Percentiles rank a stretch among this genome's conserved stretches.
These are phyloP conservation scores for Teunomyces lycoperdinae DNA, from an alignment of 805 yeast genomes.

Conservation along the genomic window DNA sequence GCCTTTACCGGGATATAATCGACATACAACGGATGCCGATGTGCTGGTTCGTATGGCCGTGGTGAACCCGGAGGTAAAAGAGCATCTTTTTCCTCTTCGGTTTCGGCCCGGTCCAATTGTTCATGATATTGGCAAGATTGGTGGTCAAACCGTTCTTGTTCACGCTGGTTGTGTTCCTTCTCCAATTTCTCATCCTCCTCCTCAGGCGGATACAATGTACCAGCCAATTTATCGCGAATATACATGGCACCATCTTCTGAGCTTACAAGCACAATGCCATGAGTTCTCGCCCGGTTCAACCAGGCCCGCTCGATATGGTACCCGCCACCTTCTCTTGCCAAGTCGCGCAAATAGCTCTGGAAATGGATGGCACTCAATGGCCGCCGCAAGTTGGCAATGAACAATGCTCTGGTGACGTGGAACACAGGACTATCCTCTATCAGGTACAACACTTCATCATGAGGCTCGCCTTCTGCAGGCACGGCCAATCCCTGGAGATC, in stretches of 20 bases:
- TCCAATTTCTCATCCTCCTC: conserved; percentile 21
- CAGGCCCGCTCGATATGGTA: conserved; percentile 42
- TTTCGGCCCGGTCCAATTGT: conserved; percentile 14
- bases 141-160: conserved; percentile 18
- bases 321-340: conserved; percentile 21
- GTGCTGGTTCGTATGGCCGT: conserved; percentile 10
- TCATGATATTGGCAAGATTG: conserved; percentile 10
- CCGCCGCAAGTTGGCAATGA: conserved; percentile 42
- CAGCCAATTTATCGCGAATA: conserved; percentile 33
- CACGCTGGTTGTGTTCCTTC: conserved; percentile 15
- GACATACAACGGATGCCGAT: conserved; percentile 30
- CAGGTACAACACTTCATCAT: conserved; percentile 33
- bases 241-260: conserved; percentile 39
- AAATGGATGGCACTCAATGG: conserved; percentile 39
- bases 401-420: conserved; percentile 41
- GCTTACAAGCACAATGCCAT: conserved; percentile 40
- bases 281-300: conserved; percentile 41
- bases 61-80: conserved; percentile 16
- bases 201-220: conserved; percentile 29
- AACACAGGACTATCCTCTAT: conserved; percentile 28
- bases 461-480: conserved; percentile 12
- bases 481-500: conserved; percentile 1
- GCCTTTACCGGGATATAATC: conserved; percentile 48
- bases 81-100: conserved; percentile 8
- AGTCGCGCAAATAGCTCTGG: conserved; percentile 31